Evolutionary conservation across 2,329 filamentous ascomycete genomes (phyloP), one percentile per base, ranked within the genome.

Genomic region (Rhexocercosporidium sp.): DNA sequence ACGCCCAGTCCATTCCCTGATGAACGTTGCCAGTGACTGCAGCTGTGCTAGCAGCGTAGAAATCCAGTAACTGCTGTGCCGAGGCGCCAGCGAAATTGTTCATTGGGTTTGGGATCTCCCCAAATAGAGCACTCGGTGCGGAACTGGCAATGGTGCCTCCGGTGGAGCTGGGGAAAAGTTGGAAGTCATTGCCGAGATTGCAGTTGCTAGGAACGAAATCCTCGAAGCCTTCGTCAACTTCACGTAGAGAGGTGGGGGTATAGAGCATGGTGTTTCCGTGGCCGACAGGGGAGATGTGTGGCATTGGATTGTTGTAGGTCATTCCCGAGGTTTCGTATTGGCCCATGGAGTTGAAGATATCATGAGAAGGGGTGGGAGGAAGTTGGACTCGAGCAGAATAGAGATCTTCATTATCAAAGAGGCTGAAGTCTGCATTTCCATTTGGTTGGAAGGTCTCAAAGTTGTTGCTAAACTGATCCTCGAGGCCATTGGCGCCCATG

Each of bases 191-290:
- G 31, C 64, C 67, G 16, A 70, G 46, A 39, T 74, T 65, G 54
- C 68, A 70, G 46, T 73, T 72, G 44, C 60, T 64, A 20, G 74
- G 72, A n/a, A 70, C 57, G 37, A 73, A 69, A 62, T 75, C 73
- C 29, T 73, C 72, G 51, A 75, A 77, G 3, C 74, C 75, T 64
- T 93, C 90, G 68, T 93, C 90, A 29, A 88, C 82, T 27, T 87
- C 85, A 20, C 82, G 81, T 67, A 88, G 78, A 0, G 89, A 89
- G 49, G 84, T 84, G 57, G 91, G 88, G 11, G 90, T 91, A 78
- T 85, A 91, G 37, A 93, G 84, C 81, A 92, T 91, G 1, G 88
- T 81, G 67, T 90, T 89, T 41, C 86, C 84, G 73, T 92, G 90
- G 5, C 89, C 91, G 63, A 84, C 83, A 9, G 90, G 90, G 3